Base-by-base conservation (phyloP, 1,139 yeast genomes). In the Blastobotrys capitulatus region DNA sequence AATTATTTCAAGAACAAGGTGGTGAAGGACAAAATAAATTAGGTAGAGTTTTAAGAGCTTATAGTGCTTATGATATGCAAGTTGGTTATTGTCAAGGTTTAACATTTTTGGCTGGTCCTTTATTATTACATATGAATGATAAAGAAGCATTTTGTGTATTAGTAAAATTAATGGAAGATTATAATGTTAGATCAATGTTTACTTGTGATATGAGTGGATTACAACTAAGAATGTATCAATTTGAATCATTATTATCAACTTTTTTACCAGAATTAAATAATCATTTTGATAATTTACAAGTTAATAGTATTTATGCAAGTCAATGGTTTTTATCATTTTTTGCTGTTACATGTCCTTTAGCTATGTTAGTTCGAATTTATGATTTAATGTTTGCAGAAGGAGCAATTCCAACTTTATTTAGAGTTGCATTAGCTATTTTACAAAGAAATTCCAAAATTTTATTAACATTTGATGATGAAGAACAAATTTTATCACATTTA, bases 71-170 rank as follows among this genome's bases (percentile, higher is more conserved):
- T 60, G 87, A 82, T 62, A 76, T 76, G 47, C 85, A 82, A 57
- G 78, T 82, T 54, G 88, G 88, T 8, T 82, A 82, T 62, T 82
- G 88, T 61, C 88, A 82, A 62, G 88, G 88, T 6, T 67, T 83
- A 29, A 75, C 83, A 27, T 83, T 83, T 60, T 67, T 83, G 39
- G 86, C 81, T 12, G 86, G 86, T 3, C 82, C 83, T 8, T 66
- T 82, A 47, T 71, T 78, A 54, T 74, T 80, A 63, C 70, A 79
- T 71, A 67, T 72, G 72, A 70, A 72, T 53, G 75, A 76, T 52
- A 54, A 71, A 64, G 63, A 71, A 70, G 66, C 82, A 73, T 37
- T 82, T 74, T 68, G 83, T 74, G 66, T 74, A 15, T 69, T 83
- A 52, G 77, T 79, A 35, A 75, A 76, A 44, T 71, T 82, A 38